These are phyloP conservation scores for Metschnikowia similis DNA, from an alignment of 805 yeast genomes.

Conservation along the genomic window DNA sequence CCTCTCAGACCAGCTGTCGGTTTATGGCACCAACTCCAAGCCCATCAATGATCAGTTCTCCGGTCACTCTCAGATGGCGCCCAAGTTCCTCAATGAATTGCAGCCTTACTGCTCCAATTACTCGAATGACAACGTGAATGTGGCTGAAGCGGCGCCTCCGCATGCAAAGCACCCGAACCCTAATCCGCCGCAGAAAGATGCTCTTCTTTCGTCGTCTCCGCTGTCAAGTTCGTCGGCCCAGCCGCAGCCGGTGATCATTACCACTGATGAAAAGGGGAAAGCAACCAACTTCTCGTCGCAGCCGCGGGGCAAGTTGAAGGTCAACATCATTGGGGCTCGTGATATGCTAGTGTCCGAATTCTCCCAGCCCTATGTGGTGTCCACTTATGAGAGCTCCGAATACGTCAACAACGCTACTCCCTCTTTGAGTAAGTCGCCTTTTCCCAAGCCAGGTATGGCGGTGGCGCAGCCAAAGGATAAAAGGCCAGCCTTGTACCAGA, in stretches of 20 bases:
- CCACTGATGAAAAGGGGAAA: constrained; percentile 40
- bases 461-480: constrained; percentile 14
- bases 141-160: background rate
- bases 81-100: constrained; percentile 14
- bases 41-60: background rate
- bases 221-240: constrained; percentile 10
- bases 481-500: constrained; percentile 35
- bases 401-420: constrained; percentile 81
- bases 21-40: constrained; percentile 57
- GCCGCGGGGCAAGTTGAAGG: constrained; percentile 80
- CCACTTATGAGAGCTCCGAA: constrained; percentile 89
- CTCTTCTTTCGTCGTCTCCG: constrained; percentile 7
- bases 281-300: constrained; percentile 28
- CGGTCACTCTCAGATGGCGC: background rate
- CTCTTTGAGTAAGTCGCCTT: constrained; percentile 32
- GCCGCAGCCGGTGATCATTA: constrained; percentile 30
- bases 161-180: background rate
- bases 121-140: background rate
- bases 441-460: constrained; percentile 15
- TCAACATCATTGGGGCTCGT: constrained; percentile 76
- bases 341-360: constrained; percentile 53
- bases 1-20: constrained; percentile 55
- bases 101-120: constrained; percentile 19
- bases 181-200: background rate
- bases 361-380: constrained; percentile 83